Evolutionary conservation across 169 alveolate species (phyloP).

Genomic region (Cryptosporidium sp.): DNA sequence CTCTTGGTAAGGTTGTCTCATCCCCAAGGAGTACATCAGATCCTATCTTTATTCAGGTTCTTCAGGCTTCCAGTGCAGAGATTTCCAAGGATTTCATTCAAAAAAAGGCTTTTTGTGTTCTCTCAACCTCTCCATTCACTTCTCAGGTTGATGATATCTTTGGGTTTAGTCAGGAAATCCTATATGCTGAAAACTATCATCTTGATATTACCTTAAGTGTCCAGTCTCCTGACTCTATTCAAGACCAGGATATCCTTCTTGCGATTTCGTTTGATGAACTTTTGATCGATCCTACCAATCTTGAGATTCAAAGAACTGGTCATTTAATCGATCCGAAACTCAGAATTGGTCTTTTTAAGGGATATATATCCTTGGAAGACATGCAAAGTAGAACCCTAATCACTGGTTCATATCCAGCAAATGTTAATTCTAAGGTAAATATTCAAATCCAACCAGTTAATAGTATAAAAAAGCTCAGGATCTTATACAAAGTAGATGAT

Average conservation of each 20-base stretch:
- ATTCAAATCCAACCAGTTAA: conserved; percentile 1
- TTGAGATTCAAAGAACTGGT: conserved; percentile 12
- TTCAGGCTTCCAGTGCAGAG: neutral
- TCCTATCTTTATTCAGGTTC: conserved; percentile 2
- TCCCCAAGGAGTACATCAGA: neutral
- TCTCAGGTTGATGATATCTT: neutral
- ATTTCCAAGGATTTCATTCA: conserved; percentile 14
- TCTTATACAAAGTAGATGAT: conserved; percentile 1
- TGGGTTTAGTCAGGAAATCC: conserved; percentile 13
- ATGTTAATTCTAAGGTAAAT: neutral
- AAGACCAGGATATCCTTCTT: conserved; percentile 18
- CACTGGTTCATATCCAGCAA: conserved; percentile 4
- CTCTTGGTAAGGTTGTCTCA: conserved; percentile 24
- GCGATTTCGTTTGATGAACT: conserved; percentile 25
- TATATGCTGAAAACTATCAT: conserved; percentile 16
- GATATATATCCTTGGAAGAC: conserved; percentile 34
- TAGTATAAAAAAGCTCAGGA: neutral
- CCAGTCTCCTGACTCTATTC: neutral
- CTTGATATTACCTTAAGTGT: neutral
- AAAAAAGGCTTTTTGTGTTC: neutral
- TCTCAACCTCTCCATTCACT: neutral
- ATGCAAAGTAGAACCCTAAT: conserved; percentile 13
- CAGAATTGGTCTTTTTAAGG: conserved; percentile 29
- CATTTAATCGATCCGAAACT: conserved; percentile 1
- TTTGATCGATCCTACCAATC: conserved; percentile 4